These are phyloP conservation scores for Rhodamnia argentea DNA, from an alignment of 345 rosid genomes.

Conservation along the genomic window DNA sequence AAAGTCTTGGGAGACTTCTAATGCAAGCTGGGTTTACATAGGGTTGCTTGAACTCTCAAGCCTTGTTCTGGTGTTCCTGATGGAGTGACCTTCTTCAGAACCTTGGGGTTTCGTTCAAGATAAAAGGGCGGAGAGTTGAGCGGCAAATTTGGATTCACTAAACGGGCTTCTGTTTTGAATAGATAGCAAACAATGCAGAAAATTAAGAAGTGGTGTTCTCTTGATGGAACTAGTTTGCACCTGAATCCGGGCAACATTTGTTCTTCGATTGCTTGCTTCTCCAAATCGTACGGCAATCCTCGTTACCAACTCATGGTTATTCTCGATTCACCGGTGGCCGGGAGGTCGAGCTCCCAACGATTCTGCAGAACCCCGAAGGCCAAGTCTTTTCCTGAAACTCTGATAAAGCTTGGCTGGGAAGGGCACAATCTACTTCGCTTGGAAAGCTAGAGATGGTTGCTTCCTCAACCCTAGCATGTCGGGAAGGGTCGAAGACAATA, in stretches of 20 bases:
- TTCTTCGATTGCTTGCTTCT: not conserved
- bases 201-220: not conserved
- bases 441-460: not conserved
- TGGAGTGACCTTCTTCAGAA: too few species aligned
- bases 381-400: not conserved
- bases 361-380: not conserved
- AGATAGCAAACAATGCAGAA: not conserved
- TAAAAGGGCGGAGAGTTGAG: too few species aligned
- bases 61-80: too few species aligned
- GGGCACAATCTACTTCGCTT: not conserved
- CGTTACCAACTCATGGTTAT: not conserved
- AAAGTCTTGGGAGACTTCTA: not conserved
- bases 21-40: too few species aligned
- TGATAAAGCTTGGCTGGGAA: not conserved
- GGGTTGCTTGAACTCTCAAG: too few species aligned
- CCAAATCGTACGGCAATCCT: not conserved
- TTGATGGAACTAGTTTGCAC: not conserved
- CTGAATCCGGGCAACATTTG: not conserved
- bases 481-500: not conserved
- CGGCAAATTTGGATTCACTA: too few species aligned
- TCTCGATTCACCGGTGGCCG: rapidly evolving
- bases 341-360: not conserved
- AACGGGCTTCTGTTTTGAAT: too few species aligned
- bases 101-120: too few species aligned
- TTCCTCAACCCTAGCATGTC: not conserved